Evolutionary conservation across 345 rosid genomes (phyloP).

Genomic region (Aegle marmelos): DNA sequence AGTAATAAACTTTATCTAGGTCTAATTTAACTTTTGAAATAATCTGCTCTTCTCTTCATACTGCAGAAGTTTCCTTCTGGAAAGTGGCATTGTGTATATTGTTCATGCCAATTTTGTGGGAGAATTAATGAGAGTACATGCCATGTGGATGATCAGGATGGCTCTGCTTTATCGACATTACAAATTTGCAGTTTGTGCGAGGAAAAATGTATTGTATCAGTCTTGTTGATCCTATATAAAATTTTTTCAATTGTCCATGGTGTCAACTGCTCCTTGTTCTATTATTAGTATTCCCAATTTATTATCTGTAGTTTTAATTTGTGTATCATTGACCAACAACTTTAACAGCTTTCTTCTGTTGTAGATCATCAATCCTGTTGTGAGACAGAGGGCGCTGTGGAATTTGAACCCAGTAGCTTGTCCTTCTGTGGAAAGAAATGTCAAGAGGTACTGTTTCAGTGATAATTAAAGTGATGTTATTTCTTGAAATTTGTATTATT

Average conservation of each 20-base stretch:
- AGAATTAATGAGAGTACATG: constrained; percentile 33
- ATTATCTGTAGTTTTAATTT: constrained; percentile 13
- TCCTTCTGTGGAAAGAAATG: constrained; percentile 81
- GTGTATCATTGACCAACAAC: constrained; percentile 4
- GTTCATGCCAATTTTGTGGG: constrained; percentile 88
- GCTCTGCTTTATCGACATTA: constrained; percentile 26
- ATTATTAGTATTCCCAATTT: constrained; percentile 1
- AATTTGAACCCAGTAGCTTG: constrained; percentile 24
- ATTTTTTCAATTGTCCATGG: not conserved
- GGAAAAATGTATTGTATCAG: constrained; percentile 66
- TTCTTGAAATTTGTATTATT: not conserved
- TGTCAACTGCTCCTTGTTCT: not conserved
- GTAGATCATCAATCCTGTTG: constrained; percentile 78
- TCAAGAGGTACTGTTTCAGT: constrained; percentile 59
- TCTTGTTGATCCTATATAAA: not conserved
- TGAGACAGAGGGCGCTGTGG: constrained; percentile 29
- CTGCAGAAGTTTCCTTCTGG: constrained; percentile 83
- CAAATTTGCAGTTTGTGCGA: constrained; percentile 60
- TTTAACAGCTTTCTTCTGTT: constrained; percentile 25
- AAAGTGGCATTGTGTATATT: constrained; percentile 80
- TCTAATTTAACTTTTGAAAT: not conserved
- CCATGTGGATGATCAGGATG: constrained; percentile 25
- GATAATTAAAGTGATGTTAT: not conserved
- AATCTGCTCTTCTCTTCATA: constrained; percentile 11
- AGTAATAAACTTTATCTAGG: not conserved